These are phyloP conservation scores for Rutstroemia sp. DNA, from an alignment of 2,329 filamentous ascomycete genomes.

Conservation along the genomic window DNA sequence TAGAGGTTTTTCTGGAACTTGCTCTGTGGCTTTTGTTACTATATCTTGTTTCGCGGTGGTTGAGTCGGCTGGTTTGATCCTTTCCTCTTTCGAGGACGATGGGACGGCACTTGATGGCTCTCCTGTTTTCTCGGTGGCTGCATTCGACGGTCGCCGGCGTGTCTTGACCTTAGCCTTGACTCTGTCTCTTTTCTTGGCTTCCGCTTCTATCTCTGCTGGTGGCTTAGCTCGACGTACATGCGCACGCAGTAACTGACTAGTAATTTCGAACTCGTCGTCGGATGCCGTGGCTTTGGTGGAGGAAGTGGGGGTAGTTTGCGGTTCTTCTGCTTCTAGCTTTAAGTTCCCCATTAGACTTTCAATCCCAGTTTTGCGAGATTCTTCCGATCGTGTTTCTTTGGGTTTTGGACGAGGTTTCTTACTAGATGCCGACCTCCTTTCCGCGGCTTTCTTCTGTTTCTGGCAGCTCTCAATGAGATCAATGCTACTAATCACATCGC, in stretches of 20 bases:
- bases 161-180: constrained; percentile 26
- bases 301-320: not conserved
- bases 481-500: constrained; percentile 26
- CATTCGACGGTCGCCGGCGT: constrained; percentile 22
- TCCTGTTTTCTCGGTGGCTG: constrained; percentile 1
- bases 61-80: too few species aligned
- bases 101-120: too few species aligned
- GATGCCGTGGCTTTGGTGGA: constrained; percentile 4
- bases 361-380: constrained; percentile 13
- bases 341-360: constrained; percentile 26
- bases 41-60: constrained; percentile 11
- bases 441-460: constrained; percentile 17
- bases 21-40: constrained; percentile 7
- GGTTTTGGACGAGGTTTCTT: constrained; percentile 13
- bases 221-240: constrained; percentile 8
- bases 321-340: constrained; percentile 16
- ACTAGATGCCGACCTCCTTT: constrained; percentile 12
- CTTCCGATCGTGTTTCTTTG: constrained; percentile 7
- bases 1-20: not conserved
- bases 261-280: constrained; percentile 11
- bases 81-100: not conserved
- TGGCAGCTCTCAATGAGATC: constrained; percentile 21
- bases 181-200: constrained; percentile 21
- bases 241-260: constrained; percentile 13
- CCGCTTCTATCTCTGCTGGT: constrained; percentile 9